A percentile compares a stretch with the other conserved stretches of the same genome.
Conservation (phyloP, 2,329 filamentous ascomycete genomes). For the Chaetomium olivaceum region DNA sequence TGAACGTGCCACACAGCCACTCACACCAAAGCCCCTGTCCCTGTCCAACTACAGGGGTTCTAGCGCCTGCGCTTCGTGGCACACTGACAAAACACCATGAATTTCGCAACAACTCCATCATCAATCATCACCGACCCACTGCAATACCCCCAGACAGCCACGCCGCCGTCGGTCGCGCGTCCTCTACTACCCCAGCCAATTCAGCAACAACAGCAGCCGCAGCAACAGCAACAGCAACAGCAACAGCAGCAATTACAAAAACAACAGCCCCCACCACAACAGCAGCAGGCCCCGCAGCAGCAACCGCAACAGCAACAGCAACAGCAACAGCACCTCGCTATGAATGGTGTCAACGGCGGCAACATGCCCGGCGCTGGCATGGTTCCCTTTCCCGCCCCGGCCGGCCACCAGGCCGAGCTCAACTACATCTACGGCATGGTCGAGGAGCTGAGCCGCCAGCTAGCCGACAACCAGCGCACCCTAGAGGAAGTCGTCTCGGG, state of each 20-base stretch:
- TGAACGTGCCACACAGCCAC: not conserved
- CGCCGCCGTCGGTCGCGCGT: not conserved
- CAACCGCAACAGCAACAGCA: slow-evolving; percentile 27
- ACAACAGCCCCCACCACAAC: slow-evolving; percentile 15
- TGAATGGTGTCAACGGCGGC: slow-evolving; percentile 54
- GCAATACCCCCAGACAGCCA: not conserved
- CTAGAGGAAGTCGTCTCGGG: slow-evolving; percentile 66
- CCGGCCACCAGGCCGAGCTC: slow-evolving; percentile 67
- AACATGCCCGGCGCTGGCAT: slow-evolving; percentile 47
- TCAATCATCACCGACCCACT: slow-evolving; percentile 22
- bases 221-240: slow-evolving; percentile 20
- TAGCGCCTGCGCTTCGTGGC: not conserved
- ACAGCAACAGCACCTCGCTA: slow-evolving; percentile 33
- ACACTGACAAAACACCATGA: slow-evolving; percentile 21
- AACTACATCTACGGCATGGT: slow-evolving; percentile 70
- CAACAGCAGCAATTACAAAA: slow-evolving; percentile 16
- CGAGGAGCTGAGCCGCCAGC: slow-evolving; percentile 63
- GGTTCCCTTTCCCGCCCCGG: slow-evolving; percentile 60
- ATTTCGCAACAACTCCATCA: slow-evolving; percentile 23
- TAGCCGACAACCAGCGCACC: slow-evolving; percentile 61
- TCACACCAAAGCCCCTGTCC: slow-evolving; percentile 6
- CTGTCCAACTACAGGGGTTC: slow-evolving; percentile 8
- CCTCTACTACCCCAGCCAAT: slow-evolving; percentile 13
- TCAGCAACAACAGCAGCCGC: slow-evolving; percentile 15
- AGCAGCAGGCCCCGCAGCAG: slow-evolving; percentile 24